Conservation (phyloP, 1,284 basidiomycete species). For the Melampsora larici-populina region DNA sequence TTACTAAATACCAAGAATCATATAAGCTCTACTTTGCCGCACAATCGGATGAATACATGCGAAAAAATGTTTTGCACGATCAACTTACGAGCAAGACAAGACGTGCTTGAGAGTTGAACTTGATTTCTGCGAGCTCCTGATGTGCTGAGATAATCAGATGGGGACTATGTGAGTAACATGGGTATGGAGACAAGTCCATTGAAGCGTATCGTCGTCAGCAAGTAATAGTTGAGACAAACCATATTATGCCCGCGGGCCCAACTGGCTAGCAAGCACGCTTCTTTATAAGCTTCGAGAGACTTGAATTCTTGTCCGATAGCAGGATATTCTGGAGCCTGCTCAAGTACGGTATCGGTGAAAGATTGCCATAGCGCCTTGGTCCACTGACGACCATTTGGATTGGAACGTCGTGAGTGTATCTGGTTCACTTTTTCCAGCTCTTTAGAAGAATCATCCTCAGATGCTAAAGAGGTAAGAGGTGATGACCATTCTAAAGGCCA, state of each 20-base stretch:
- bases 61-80: neutral
- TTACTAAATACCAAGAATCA: constrained; percentile 8
- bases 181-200: neutral
- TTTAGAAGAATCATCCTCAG: neutral
- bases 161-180: neutral
- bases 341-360: neutral
- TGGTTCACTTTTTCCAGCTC: neutral
- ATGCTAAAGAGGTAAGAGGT: neutral
- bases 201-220: too few species aligned
- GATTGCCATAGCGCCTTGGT: neutral
- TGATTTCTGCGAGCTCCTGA: constrained; percentile 16
- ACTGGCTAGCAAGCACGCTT: constrained; percentile 30
- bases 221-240: constrained; percentile 8
- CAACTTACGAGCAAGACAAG: constrained; percentile 29
- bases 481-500: neutral
- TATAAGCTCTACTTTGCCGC: neutral
- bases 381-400: too few species aligned
- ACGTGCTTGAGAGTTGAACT: constrained; percentile 17
- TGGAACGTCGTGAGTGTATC: neutral
- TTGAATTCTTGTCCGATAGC: constrained; percentile 12
- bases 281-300: constrained; percentile 10
- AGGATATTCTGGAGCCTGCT: constrained; percentile 16
- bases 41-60: neutral
- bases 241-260: constrained; percentile 37
- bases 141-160: neutral